Evolutionary conservation across 2,329 filamentous ascomycete species (phyloP), one percentile per base, ranked within the genome.

Genomic region (Lachnellula subtilissima): DNA sequence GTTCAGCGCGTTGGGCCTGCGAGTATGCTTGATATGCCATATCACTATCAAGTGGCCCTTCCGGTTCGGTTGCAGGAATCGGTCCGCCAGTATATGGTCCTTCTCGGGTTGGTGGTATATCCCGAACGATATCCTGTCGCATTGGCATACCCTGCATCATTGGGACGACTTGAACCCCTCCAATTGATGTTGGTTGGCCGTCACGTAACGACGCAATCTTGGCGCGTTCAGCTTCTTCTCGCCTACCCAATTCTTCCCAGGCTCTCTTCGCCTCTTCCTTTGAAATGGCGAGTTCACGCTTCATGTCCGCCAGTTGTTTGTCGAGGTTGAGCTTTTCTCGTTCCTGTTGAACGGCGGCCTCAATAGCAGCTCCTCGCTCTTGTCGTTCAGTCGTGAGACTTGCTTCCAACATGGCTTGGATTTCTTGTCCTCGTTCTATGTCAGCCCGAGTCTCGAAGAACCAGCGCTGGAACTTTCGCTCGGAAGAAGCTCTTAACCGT

Each of bases 381-480:
- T 84, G 81, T 52, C 89, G 82, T 72, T 97, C 92, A 40, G 85
- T 80, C 46, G 87, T 81, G n/a, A 97, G 75, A 42, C 85, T 82
- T 36, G 80, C 78, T 67, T 95, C 87, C n/a, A 96, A 75, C 69
- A 92, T 84, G 3, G 85, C 91, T 55, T 91, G 89, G 39, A 88
- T 79, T 72, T 97, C 94, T 63, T 89, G 87, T 50, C 86, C 82
- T 28, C 88, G 85, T 74, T 97, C 94, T 62, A 96, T 84, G 64
- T 97, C 92, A 35, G 87, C 82, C 51, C 92, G 82, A 7, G 92
- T 96, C 71, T 99, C 94, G 65, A 96, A 96, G 74, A 97, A 97
- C 94, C 94, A 99, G 50, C 94, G 84, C 73, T 99, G 94, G 66
- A 99, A 99, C 71, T 97, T 97, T 61, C 94, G 86, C 73, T 99